phyloP scores from a whole-genome alignment of 371 early-diverging fungal genomes.

The Saksenaea oblongispora region DNA sequence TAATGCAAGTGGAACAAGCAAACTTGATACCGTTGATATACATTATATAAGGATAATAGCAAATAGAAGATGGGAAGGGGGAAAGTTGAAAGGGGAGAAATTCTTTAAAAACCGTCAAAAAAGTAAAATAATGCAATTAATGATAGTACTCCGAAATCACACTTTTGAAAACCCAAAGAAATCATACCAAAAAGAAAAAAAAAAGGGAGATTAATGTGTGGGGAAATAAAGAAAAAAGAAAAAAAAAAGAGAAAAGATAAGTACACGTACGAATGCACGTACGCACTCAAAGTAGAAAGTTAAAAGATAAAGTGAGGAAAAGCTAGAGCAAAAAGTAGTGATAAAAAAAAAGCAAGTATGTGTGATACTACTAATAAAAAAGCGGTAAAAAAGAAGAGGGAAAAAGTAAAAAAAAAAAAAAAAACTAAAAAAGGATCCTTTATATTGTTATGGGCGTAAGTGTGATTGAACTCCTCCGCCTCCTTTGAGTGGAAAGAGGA shows the following conservation, averaged over 20 bases:
- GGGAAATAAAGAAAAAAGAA: constrained; percentile 5
- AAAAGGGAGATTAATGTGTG: background rate
- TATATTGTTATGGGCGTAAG: background rate
- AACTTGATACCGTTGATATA: constrained; percentile 41
- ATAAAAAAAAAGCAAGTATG: background rate
- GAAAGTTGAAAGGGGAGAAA: constrained; percentile 15
- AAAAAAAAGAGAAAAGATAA: constrained; percentile 5
- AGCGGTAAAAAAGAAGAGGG: background rate
- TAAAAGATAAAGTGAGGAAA: too few relatives aligned
- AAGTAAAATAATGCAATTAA: constrained; percentile 29
- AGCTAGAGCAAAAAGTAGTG: too few relatives aligned
- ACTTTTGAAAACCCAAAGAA: constrained; percentile 34
- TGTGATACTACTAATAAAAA: background rate
- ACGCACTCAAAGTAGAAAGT: background rate
- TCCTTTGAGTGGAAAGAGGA: too few relatives aligned
- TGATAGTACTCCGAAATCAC: constrained; percentile 17
- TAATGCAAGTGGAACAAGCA: constrained; percentile 41
- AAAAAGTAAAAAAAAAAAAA: background rate
- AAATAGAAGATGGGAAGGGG: background rate
- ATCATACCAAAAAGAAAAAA: constrained; percentile 26
- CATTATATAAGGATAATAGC: constrained; percentile 14
- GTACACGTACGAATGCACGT: background rate
- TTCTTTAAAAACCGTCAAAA: constrained; percentile 13
- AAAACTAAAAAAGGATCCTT: background rate
- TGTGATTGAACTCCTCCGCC: background rate